Base-by-base conservation (phyloP, 164 flowering plant genomes). In the Aristolochia californica region DNA sequence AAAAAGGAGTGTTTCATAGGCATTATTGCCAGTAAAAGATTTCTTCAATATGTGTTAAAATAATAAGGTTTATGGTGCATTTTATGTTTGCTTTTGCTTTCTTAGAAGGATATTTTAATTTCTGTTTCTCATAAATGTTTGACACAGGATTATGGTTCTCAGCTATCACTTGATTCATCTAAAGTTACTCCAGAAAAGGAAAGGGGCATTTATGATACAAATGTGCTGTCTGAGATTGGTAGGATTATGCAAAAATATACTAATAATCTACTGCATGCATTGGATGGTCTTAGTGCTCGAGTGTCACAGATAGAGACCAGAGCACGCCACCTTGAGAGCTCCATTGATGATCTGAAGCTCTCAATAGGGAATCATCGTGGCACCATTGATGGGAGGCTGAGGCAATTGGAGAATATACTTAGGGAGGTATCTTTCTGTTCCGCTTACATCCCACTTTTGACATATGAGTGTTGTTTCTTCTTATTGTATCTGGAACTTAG, bases 301-400 rank as follows among this genome's bases (percentile, higher is more conserved):
- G 48, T 91, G 10, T 69, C 93, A 10, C 96, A 88, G 76, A 69
- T 91, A 72, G 96, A 91, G 58, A 79, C 66, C 62, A 81, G 91
- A 71, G 80, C 84, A 34, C 88, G 82, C 51, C 60, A 75, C 38
- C 77, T 91, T 53, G 98, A 91, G 66, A 65, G 63, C 48, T 78
- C 87, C 47, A 74, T 91, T 17, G 96, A 85, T 83, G 98, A 86
- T 62, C 65, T 91, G 74, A 88, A 88, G 80, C 64, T 77, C 34
- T 68, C 88, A 48, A 70, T 79, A 65, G 95, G 80, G 57, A 80
- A 79, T 67, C 80, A 76, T 66, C 76, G 85, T 69, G 97, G 93
- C 43, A 83, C 67, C 61, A 80, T 79, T 58, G 90, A 88, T 68
- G 98, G 96, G 21, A 86, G 77, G 68, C 65, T 91, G 83, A 78